Evolutionary conservation across 306 rosid genomes (phyloP), one percentile per base, ranked within the genome.

Genomic region (Prunus fruticosa): DNA sequence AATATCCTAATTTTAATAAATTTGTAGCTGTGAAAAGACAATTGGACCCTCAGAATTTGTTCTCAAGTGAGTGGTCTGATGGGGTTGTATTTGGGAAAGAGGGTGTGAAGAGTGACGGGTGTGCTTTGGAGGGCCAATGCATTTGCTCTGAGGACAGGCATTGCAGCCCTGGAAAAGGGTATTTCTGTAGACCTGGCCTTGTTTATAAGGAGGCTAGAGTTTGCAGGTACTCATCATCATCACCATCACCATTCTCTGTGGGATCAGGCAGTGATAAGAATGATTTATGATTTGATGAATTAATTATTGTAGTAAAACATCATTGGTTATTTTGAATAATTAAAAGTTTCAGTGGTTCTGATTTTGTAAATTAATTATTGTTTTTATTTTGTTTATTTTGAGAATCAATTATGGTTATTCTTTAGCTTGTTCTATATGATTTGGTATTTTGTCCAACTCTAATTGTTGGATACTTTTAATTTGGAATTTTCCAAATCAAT

Each of bases 81-180:
- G 88, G 83, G 72, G n/a, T 90, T 16, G 27, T 87, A 23, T 84
- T 76, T 80, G 96, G 93, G 25, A 83, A 71, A 72, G 85, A 50
- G 41, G 84, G 54, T 1, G 85, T 7, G 27, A 88, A 82, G 22
- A 12, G 14, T 46, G 88, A 90, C 69, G 97, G 87, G 50, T 92
- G 97, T 84, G 96, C 89, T 23, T 73, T 90, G 67, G 96, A 92
- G 67, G 97, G 96, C 72, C 82, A 66, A 0, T 90, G 93, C 64
- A 60, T 88, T 5, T 92, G 96, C 71, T 71, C 84, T 0, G 82
- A 88, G 66, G 89, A 92, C 38, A 76, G 82, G 49, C 96, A 92
- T 78, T 90, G 96, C 51, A 87, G 92, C 68, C 93, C 97, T 0
- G 87, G 58, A 13, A 82, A 82, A 45, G 87, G 89, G 25, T 92